Conservation (phyloP, 1,284 basidiomycete species). For the Ganoderma leucocontextum region DNA sequence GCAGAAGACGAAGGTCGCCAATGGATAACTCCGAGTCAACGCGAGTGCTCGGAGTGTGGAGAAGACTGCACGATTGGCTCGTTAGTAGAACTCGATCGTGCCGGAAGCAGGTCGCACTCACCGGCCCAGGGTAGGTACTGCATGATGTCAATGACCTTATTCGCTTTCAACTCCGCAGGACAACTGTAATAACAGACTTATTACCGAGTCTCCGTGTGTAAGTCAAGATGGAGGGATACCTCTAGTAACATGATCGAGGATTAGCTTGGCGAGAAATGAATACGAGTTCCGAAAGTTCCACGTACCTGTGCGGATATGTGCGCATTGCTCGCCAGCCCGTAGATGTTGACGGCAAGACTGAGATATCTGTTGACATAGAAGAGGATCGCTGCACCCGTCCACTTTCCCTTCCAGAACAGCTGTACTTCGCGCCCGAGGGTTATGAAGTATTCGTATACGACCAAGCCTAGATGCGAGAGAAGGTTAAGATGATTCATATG, state of each 20-base stretch:
- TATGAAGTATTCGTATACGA: slow-evolving; percentile 19
- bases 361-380: slow-evolving; percentile 1
- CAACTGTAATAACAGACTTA: not conserved
- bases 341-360: not conserved
- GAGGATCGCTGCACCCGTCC: not conserved
- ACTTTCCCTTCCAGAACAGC: not conserved
- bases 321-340: not conserved
- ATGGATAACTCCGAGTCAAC: not conserved
- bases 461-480: not conserved
- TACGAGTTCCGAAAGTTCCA: not conserved
- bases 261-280: not conserved
- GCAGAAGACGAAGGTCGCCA: not conserved
- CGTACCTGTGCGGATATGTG: not conserved
- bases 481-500: too few relatives aligned
- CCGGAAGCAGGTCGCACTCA: not conserved
- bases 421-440: slow-evolving; percentile 10
- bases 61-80: not conserved
- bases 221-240: not conserved
- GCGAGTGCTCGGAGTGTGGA: not conserved
- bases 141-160: not conserved
- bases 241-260: not conserved
- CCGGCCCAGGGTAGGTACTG: slow-evolving; percentile 1
- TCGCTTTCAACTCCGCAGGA: not conserved
- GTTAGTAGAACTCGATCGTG: not conserved
- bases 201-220: not conserved